Conservation (phyloP, 805 yeast species). For the Nakazawaea ishiwadae region DNA sequence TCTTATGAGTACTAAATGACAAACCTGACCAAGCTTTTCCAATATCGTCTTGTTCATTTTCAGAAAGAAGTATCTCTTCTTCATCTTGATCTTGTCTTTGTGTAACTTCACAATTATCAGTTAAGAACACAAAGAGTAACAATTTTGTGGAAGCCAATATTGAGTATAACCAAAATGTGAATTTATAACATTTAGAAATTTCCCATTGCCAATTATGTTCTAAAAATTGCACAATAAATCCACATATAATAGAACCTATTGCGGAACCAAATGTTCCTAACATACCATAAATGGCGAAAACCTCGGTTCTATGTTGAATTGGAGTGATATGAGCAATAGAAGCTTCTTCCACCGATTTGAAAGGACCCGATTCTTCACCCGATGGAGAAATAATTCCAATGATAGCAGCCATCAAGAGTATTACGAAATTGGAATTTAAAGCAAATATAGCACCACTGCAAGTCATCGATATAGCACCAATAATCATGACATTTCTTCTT, state of each 20-base stretch:
- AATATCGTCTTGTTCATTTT: conserved; percentile 17
- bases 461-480: conserved; percentile 67
- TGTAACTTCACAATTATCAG: conserved; percentile 46
- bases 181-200: conserved; percentile 44
- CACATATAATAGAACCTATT: conserved; percentile 62
- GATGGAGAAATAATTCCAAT: conserved; percentile 88
- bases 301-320: conserved; percentile 56
- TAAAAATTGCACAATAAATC: conserved; percentile 48
- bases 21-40: conserved; percentile 26
- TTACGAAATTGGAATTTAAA: conserved; percentile 39
- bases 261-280: conserved; percentile 72
- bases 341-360: conserved; percentile 81
- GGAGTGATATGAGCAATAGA: conserved; percentile 76
- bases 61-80: conserved; percentile 11
- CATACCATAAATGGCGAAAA: conserved; percentile 71
- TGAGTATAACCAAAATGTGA: conserved; percentile 54
- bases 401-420: conserved; percentile 67
- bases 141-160: conserved; percentile 49
- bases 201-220: conserved; percentile 27
- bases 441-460: conserved; percentile 64
- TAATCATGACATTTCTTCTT: conserved; percentile 54
- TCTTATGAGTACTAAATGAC: conserved; percentile 37
- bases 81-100: conserved; percentile 1
- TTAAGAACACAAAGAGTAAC: conserved; percentile 43
- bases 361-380: conserved; percentile 90